A percentile compares a stretch with the other conserved stretches of the same genome.
These are phyloP conservation scores for Anisogramma anomala DNA, from an alignment of 2,329 filamentous ascomycete species.

Conservation along the genomic window DNA sequence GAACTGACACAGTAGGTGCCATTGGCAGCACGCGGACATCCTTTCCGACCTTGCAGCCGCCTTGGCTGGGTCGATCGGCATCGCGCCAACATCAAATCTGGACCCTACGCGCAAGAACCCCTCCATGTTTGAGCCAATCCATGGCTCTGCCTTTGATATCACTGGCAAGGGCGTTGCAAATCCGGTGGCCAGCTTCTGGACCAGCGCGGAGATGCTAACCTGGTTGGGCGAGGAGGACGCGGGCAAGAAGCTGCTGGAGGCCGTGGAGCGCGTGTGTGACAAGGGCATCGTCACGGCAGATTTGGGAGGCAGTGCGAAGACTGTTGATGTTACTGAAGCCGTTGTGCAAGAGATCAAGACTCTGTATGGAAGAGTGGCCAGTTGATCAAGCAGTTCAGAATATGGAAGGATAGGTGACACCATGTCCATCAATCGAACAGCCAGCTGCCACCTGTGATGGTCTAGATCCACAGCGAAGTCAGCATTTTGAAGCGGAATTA, in stretches of 20 bases:
- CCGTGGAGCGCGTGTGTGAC: conserved; percentile 38
- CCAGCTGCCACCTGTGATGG: conserved; percentile 11
- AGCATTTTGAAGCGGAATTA: too few relatives aligned
- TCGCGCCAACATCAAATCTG: conserved; percentile 54
- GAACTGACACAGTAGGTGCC: too few relatives aligned
- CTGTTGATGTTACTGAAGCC: conserved; percentile 16
- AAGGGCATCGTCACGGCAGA: conserved; percentile 38
- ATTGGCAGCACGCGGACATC: conserved; percentile 44
- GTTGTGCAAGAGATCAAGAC: conserved; percentile 15
- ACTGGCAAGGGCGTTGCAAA: conserved; percentile 42
- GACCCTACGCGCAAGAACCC: conserved; percentile 43
- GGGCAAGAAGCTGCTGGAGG: conserved; percentile 33
- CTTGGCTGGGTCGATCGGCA: conserved; percentile 56
- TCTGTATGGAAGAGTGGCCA: conserved; percentile 3
- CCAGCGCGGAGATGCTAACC: conserved; percentile 39
- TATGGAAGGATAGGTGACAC: too few relatives aligned
- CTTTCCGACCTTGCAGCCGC: conserved; percentile 56
- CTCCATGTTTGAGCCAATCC: conserved; percentile 47
- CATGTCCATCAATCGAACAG: too few relatives aligned
- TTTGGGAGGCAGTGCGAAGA: conserved; percentile 30
- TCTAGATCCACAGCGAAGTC: not conserved
- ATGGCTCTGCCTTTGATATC: conserved; percentile 43
- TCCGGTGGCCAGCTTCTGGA: conserved; percentile 44
- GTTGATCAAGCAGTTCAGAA: too few relatives aligned
- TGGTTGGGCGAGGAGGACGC: conserved; percentile 42